phyloP scores from a whole-genome alignment of 208 protist genomes.

The Baffinella frigidus region DNA sequence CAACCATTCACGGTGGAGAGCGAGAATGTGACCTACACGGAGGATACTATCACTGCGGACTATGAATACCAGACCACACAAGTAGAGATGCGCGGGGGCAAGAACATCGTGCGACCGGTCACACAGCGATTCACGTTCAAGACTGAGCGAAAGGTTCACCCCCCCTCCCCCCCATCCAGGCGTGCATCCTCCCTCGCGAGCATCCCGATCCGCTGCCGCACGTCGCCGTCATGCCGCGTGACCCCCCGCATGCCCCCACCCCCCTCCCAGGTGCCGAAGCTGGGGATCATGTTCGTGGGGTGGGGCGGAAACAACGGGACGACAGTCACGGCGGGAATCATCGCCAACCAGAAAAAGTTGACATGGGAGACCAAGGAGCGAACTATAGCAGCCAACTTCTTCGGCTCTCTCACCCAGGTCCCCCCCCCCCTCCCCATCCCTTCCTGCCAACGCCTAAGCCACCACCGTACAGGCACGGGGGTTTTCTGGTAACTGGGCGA shows the following conservation, averaged over 20 bases:
- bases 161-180: slow-evolving; percentile 83
- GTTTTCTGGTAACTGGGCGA: too few species aligned
- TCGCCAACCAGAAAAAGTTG: slow-evolving; percentile 89
- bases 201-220: not conserved
- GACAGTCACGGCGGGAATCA: slow-evolving; percentile 91
- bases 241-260: too few species aligned
- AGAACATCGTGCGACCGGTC: slow-evolving; percentile 79
- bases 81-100: slow-evolving; percentile 73
- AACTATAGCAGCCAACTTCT: slow-evolving; percentile 90
- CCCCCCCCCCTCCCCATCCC: too few species aligned
- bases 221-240: not conserved
- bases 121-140: slow-evolving; percentile 80
- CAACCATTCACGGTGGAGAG: not conserved
- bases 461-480: too few species aligned
- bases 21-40: slow-evolving; percentile 42
- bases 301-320: slow-evolving; percentile 98
- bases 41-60: slow-evolving; percentile 75
- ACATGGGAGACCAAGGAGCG: slow-evolving; percentile 89
- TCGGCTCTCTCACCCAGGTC: slow-evolving; percentile 89
- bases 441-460: too few species aligned
- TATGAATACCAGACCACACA: slow-evolving; percentile 83
- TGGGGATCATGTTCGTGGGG: slow-evolving; percentile 89
- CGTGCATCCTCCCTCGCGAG: slow-evolving; percentile 32
- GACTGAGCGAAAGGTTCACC: slow-evolving; percentile 84
- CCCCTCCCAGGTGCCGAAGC: not conserved